phyloP scores from a whole-genome alignment of 495 filamentous ascomycete genomes.

The Entonaema liquescens region DNA sequence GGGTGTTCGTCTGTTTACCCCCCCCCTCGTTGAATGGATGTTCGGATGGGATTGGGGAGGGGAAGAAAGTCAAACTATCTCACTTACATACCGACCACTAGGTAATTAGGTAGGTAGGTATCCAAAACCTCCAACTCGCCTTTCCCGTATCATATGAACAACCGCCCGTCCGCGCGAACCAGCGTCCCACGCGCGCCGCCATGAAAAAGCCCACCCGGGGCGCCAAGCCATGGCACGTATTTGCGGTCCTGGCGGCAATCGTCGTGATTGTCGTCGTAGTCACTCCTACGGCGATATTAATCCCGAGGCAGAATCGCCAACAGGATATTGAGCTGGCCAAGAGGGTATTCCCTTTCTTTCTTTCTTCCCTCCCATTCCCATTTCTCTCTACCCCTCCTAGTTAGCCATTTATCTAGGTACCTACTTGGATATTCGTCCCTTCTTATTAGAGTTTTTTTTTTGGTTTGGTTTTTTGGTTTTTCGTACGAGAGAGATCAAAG shows the following conservation, averaged over 20 bases:
- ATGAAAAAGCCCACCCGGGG: slow-evolving; percentile 4
- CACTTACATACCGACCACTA: neutral
- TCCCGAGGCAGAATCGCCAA: slow-evolving; percentile 11
- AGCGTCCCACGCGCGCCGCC: neutral
- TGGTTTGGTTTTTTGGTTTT: too few relatives aligned
- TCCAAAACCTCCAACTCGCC: neutral
- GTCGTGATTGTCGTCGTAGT: neutral
- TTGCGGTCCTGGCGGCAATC: slow-evolving; percentile 1
- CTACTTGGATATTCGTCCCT: too few relatives aligned
- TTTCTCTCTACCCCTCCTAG: neutral
- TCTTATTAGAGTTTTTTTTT: neutral
- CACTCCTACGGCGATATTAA: slow-evolving; percentile 15
- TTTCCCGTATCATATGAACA: neutral
- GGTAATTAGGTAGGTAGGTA: too few relatives aligned
- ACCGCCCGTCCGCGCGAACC: neutral
- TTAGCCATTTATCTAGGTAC: neutral
- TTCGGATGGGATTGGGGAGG: neutral
- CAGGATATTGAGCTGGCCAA: slow-evolving; percentile 12
- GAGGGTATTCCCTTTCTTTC: neutral
- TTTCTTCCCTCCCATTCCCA: neutral
- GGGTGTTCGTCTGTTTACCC: neutral
- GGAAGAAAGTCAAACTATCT: neutral
- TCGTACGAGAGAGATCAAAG: neutral
- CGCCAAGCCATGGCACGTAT: slow-evolving; percentile 16
- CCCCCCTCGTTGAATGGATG: neutral